A percentile compares a stretch with the other conserved stretches of the same genome.
These are phyloP conservation scores for Tylopilus rubrobrunneus DNA, from an alignment of 768 basidiomycete genomes.

Conservation along the genomic window DNA sequence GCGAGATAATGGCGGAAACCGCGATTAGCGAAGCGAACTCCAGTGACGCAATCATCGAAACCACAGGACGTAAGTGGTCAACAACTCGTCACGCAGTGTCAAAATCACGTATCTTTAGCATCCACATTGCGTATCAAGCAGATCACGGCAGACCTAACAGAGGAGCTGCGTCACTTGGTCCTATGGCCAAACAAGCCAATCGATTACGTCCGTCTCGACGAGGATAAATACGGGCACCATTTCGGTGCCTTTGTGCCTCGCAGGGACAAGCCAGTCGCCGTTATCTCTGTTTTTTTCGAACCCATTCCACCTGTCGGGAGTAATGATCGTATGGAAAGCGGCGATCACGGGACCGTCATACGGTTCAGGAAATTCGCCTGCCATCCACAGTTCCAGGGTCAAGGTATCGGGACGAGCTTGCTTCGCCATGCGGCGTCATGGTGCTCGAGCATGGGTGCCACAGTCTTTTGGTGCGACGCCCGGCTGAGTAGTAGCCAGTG, in stretches of 20 bases:
- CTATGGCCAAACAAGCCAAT: constrained; percentile 52
- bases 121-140: constrained; percentile 17
- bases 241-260: constrained; percentile 50
- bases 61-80: constrained; percentile 13
- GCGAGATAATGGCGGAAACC: constrained; percentile 3
- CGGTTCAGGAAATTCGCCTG: constrained; percentile 65
- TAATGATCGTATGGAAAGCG: constrained; percentile 3
- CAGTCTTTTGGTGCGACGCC: constrained; percentile 57
- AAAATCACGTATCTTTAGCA: constrained; percentile 7
- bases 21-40: neutral
- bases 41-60: neutral
- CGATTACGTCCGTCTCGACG: constrained; percentile 47
- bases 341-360: constrained; percentile 19
- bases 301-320: constrained; percentile 24
- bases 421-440: constrained; percentile 39
- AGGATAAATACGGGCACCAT: constrained; percentile 49
- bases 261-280: constrained; percentile 40
- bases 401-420: constrained; percentile 49
- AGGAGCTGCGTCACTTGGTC: constrained; percentile 51
- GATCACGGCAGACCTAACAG: constrained; percentile 42
- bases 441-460: constrained; percentile 37
- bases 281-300: constrained; percentile 56
- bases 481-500: constrained; percentile 40
- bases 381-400: constrained; percentile 44
- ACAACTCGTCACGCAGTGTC: neutral